These are phyloP conservation scores for Zymoseptoria ardabiliae DNA, from an alignment of 2,329 filamentous ascomycete species.

Conservation along the genomic window DNA sequence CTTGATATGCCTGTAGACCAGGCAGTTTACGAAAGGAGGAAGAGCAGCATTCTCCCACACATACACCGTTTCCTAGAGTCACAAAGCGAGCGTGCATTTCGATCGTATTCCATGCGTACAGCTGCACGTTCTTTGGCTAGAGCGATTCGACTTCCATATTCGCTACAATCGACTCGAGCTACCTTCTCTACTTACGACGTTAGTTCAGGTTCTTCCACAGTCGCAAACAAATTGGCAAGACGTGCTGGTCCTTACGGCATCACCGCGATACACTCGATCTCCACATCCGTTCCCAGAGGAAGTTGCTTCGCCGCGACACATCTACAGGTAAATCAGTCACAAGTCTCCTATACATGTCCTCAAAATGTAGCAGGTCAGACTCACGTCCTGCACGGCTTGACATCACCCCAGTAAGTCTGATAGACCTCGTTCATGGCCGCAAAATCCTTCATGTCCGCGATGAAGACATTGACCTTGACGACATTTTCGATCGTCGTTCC, in stretches of 20 bases:
- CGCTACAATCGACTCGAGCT: not conserved
- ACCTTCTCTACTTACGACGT: not conserved
- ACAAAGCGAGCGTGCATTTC: not conserved
- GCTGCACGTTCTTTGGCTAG: not conserved
- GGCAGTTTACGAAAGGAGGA: not conserved
- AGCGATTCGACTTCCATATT: not conserved
- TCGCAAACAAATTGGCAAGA: not conserved
- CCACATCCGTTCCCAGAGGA: conserved; percentile 45
- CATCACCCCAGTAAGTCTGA: conserved; percentile 26
- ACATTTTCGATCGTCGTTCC: conserved; percentile 53
- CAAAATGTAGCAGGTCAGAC: too few relatives aligned
- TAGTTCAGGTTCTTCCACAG: not conserved
- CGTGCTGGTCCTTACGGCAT: conserved; percentile 20
- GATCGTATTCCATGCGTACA: not conserved
- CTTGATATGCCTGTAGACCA: not conserved
- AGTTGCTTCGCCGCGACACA: conserved; percentile 48
- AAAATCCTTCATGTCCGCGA: conserved; percentile 60
- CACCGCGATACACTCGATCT: conserved; percentile 47
- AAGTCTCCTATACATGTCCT: too few relatives aligned
- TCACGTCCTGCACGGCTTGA: conserved; percentile 29
- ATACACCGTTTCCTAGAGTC: not conserved
- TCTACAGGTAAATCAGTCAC: too few relatives aligned
- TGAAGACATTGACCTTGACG: conserved; percentile 61
- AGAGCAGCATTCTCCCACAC: not conserved
- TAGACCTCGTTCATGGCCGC: conserved; percentile 52